Evolutionary conservation across 2,329 filamentous ascomycete species (phyloP).

Genomic region (Phoma herbarum): DNA sequence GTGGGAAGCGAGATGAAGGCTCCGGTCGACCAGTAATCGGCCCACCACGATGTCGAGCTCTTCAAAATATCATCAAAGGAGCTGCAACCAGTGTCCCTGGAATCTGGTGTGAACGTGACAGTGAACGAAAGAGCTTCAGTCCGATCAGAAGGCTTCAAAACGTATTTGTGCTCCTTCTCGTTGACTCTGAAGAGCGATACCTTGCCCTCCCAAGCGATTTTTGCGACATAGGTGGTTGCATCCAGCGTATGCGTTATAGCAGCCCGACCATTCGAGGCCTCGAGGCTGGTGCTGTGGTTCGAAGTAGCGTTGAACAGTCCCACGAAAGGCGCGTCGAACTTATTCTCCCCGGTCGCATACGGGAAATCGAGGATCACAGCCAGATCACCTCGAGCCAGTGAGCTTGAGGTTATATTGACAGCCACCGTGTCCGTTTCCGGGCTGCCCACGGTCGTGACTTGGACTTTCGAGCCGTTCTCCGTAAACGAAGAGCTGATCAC

Average conservation of each 20-base stretch:
- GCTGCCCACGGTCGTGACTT: constrained; percentile 1
- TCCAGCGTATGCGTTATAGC: constrained; percentile 8
- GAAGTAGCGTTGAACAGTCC: constrained; percentile 60
- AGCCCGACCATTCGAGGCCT: constrained; percentile 12
- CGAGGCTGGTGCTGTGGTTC: constrained; percentile 55
- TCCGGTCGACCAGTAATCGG: constrained; percentile 60
- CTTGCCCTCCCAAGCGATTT: constrained; percentile 2
- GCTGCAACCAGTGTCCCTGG: not conserved
- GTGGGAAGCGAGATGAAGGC: constrained; percentile 62
- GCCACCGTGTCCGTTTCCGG: constrained; percentile 4
- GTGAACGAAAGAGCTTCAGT: not conserved
- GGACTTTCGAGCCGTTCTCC: not conserved
- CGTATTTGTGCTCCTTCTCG: constrained; percentile 7
- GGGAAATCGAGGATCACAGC: constrained; percentile 64
- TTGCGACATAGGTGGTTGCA: constrained; percentile 1
- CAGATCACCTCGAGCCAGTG: constrained; percentile 49
- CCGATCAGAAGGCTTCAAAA: not conserved
- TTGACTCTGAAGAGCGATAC: not conserved
- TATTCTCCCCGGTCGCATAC: constrained; percentile 58
- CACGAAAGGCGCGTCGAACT: constrained; percentile 65
- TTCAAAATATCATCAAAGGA: constrained; percentile 33
- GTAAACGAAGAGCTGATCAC: constrained; percentile 1
- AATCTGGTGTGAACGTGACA: not conserved
- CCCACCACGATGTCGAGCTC: constrained; percentile 57
- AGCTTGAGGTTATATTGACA: not conserved